phyloP scores from a whole-genome alignment of 2,329 filamentous ascomycete genomes.

The Trichoderma simmonsii region DNA sequence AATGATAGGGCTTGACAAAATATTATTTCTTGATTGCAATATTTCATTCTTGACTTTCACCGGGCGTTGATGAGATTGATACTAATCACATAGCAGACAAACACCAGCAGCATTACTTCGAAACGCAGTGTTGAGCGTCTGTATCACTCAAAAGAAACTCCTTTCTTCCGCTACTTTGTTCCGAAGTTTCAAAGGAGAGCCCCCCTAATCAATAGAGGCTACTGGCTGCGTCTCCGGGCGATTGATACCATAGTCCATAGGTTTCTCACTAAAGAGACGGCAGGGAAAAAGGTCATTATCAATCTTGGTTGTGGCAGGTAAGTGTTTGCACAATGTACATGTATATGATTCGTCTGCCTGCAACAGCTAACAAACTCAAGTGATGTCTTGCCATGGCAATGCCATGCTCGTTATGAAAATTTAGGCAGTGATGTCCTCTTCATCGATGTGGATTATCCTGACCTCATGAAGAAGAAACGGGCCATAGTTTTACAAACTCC shows the following conservation, averaged over 20 bases:
- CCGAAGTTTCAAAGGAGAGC: conserved; percentile 76
- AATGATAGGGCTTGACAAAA: neutral
- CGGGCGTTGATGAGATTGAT: neutral
- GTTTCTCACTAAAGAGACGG: conserved; percentile 60
- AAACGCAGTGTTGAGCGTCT: conserved; percentile 90
- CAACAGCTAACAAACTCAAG: conserved; percentile 43
- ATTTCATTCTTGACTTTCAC: neutral
- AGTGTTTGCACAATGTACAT: conserved; percentile 34
- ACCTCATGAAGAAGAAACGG: conserved; percentile 73
- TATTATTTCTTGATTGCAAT: neutral
- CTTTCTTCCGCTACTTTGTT: conserved; percentile 87
- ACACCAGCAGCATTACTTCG: conserved; percentile 87
- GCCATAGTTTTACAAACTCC: conserved; percentile 62
- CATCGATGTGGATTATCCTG: conserved; percentile 82
- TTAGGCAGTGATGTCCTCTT: conserved; percentile 62
- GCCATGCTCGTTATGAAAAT: conserved; percentile 62
- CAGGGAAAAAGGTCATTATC: conserved; percentile 67
- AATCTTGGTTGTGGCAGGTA: conserved; percentile 83
- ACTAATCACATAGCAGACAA: conserved; percentile 55
- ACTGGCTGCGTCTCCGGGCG: conserved; percentile 80
- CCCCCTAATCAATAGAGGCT: conserved; percentile 88
- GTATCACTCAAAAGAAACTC: conserved; percentile 72
- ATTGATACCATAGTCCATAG: conserved; percentile 70
- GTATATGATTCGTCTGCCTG: neutral
- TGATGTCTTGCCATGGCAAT: conserved; percentile 84